These are phyloP conservation scores for Graphiopsis chlorocephala DNA, from an alignment of 2,329 filamentous ascomycete genomes.

Conservation along the genomic window DNA sequence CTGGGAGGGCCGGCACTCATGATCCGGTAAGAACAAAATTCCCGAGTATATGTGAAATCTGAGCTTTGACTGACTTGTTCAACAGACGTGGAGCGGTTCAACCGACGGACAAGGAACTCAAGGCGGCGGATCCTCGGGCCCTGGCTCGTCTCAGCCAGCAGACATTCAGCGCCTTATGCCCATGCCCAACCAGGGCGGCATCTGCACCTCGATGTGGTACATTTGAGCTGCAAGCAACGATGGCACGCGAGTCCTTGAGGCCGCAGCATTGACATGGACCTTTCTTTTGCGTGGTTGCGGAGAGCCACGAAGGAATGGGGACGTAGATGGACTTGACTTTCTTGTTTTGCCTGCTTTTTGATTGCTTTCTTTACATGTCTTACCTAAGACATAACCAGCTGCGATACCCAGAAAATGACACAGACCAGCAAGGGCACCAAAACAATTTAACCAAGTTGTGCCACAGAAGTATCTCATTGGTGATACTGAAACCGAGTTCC, in stretches of 20 bases:
- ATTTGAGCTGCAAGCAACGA: slow-evolving; percentile 35
- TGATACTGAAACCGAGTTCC: not conserved
- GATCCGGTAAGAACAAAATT: too few species aligned
- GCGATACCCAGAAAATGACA: slow-evolving; percentile 1
- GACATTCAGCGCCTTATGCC: slow-evolving; percentile 39
- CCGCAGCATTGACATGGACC: not conserved
- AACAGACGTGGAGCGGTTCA: slow-evolving; percentile 24
- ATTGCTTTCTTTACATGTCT: not conserved
- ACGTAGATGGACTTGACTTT: not conserved
- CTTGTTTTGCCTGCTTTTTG: not conserved
- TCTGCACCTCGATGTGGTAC: slow-evolving; percentile 50
- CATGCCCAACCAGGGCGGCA: slow-evolving; percentile 39
- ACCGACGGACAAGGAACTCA: slow-evolving; percentile 19
- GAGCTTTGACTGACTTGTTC: too few species aligned
- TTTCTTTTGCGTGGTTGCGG: not conserved
- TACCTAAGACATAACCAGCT: not conserved
- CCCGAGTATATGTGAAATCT: too few species aligned
- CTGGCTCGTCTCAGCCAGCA: slow-evolving; percentile 18
- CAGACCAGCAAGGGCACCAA: slow-evolving; percentile 4
- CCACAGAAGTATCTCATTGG: not conserved
- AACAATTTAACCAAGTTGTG: not conserved
- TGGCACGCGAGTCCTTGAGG: not conserved
- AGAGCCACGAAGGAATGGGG: not conserved
- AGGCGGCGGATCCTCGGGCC: slow-evolving; percentile 17
- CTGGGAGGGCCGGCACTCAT: slow-evolving; percentile 74